Evolutionary conservation across 2,329 filamentous ascomycete species (phyloP).

Genomic region (Arthrobotrys megalospora): DNA sequence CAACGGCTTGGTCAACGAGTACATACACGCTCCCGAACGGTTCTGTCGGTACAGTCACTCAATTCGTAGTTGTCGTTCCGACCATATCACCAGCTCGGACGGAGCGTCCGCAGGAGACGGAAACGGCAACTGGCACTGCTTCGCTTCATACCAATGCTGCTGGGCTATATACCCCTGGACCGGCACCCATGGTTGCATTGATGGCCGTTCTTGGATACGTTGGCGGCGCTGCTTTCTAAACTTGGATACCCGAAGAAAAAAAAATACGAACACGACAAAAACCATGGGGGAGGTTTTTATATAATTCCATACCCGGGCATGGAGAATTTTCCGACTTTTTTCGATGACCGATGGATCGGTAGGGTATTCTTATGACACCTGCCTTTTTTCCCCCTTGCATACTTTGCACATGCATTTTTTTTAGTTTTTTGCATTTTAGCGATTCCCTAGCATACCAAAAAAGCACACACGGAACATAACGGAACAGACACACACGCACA

Average conservation of each 20-base stretch:
- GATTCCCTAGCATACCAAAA: slow-evolving; percentile 38
- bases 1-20: slow-evolving; percentile 45
- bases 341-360: neutral
- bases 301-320: neutral
- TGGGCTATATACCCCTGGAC: slow-evolving; percentile 20
- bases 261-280: slow-evolving; percentile 7
- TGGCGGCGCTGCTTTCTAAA: slow-evolving; percentile 41
- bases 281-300: neutral
- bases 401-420: slow-evolving; percentile 13
- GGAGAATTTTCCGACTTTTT: neutral
- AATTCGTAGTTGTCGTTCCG: slow-evolving; percentile 51
- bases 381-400: neutral
- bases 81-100: slow-evolving; percentile 26
- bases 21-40: slow-evolving; percentile 50
- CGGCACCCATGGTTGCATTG: slow-evolving; percentile 38
- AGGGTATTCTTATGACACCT: slow-evolving; percentile 12
- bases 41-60: slow-evolving; percentile 39
- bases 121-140: slow-evolving; percentile 38
- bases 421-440: slow-evolving; percentile 33
- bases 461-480: slow-evolving; percentile 13
- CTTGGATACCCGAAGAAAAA: slow-evolving; percentile 1
- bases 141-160: slow-evolving; percentile 52
- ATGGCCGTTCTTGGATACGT: slow-evolving; percentile 41
- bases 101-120: slow-evolving; percentile 27
- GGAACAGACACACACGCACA: slow-evolving; percentile 16